Conservation (phyloP, 768 basidiomycete genomes). For the Psilocybe tampanensis region DNA sequence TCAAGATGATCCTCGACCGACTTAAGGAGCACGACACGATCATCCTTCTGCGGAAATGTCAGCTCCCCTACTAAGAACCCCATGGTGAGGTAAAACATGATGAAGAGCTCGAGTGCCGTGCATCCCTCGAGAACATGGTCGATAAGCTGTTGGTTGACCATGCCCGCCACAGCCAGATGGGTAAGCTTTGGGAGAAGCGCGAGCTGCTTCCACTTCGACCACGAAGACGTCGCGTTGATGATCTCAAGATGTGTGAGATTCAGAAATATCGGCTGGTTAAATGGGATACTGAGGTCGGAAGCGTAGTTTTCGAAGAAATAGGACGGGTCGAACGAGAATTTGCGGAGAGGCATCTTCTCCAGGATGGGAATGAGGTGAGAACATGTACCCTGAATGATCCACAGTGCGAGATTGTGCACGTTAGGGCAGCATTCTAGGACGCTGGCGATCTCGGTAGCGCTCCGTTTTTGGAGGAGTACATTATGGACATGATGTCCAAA, state of each 20-base stretch:
- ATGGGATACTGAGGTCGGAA: slow-evolving; percentile 10
- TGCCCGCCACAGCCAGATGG: slow-evolving; percentile 19
- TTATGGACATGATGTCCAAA: slow-evolving; percentile 7
- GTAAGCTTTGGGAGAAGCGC: slow-evolving; percentile 17
- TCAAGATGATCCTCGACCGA: slow-evolving; percentile 16
- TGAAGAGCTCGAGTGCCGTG: slow-evolving; percentile 12
- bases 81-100: slow-evolving; percentile 12
- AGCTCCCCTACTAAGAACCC: slow-evolving; percentile 2
- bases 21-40: slow-evolving; percentile 15
- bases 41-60: slow-evolving; percentile 11
- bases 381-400: slow-evolving; percentile 11
- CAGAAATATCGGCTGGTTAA: slow-evolving; percentile 9
- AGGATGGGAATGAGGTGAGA: not conserved
- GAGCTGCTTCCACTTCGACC: slow-evolving; percentile 18
- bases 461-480: slow-evolving; percentile 8
- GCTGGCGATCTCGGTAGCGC: slow-evolving; percentile 2
- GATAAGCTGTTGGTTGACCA: slow-evolving; percentile 11
- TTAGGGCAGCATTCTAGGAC: slow-evolving; percentile 9
- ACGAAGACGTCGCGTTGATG: slow-evolving; percentile 17
- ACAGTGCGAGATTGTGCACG: slow-evolving; percentile 11
- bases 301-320: slow-evolving; percentile 15
- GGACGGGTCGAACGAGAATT: slow-evolving; percentile 16
- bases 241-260: slow-evolving; percentile 22
- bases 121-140: slow-evolving; percentile 14
- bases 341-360: slow-evolving; percentile 4